Conservation (phyloP, 2,329 filamentous ascomycete genomes). For the Ascochyta clinopodiicola region DNA sequence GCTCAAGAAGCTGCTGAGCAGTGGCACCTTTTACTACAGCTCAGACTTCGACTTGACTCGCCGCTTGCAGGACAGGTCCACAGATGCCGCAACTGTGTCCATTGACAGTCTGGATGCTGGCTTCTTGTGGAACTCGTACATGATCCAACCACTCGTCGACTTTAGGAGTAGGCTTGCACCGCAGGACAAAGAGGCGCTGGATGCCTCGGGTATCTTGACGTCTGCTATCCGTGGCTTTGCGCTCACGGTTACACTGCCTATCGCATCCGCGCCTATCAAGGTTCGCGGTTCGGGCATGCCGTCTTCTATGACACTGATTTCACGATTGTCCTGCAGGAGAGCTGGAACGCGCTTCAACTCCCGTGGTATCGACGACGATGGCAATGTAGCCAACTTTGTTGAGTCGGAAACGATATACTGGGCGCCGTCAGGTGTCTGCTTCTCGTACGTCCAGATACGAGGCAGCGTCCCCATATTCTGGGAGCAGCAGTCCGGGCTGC, state of each 20-base stretch:
- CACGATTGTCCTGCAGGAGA: constrained; percentile 84
- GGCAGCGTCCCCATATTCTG: constrained; percentile 96
- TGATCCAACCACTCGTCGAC: constrained; percentile 90
- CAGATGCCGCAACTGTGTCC: constrained; percentile 80
- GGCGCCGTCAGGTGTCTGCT: constrained; percentile 77
- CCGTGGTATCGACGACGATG: constrained; percentile 96
- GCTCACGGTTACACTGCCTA: constrained; percentile 82
- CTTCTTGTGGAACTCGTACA: constrained; percentile 97
- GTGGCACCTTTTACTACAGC: constrained; percentile 97
- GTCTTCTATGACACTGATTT: constrained; percentile 87
- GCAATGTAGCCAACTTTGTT: constrained; percentile 98
- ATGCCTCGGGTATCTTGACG: constrained; percentile 85
- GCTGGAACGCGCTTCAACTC: constrained; percentile 96
- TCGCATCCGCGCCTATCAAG: constrained; percentile 74
- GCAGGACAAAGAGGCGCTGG: constrained; percentile 78
- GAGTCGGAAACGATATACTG: constrained; percentile 95
- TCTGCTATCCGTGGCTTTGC: constrained; percentile 95
- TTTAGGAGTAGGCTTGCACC: constrained; percentile 83
- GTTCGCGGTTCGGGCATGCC: constrained; percentile 73
- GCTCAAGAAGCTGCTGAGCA: constrained; percentile 87
- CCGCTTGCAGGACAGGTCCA: constrained; percentile 84
- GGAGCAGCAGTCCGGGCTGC: constrained; percentile 88
- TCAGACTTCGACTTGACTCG: constrained; percentile 98
- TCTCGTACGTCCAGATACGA: constrained; percentile 91
- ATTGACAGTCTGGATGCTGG: constrained; percentile 92